Percentiles rank a stretch among this genome's conserved stretches.
Evolutionary conservation across 768 basidiomycete genomes (phyloP).

Genomic region (Suillus discolor): DNA sequence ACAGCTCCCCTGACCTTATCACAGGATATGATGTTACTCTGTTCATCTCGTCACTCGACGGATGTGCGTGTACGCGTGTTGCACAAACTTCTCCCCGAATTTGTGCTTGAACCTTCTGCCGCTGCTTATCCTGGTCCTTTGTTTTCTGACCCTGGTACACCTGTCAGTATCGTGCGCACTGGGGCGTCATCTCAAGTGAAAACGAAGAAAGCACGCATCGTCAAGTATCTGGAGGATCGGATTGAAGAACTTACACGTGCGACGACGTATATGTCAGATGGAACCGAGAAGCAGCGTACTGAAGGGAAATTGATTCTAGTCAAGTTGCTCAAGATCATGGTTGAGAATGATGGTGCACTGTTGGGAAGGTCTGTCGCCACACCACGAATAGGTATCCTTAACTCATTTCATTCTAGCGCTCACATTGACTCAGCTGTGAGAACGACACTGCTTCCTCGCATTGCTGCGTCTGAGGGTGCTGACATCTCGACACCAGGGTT

Average conservation of each 20-base stretch:
- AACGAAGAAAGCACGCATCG: conserved; percentile 78
- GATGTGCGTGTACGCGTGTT: conserved; percentile 69
- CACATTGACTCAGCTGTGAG: conserved; percentile 77
- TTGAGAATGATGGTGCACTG: conserved; percentile 88
- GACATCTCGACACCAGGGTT: conserved; percentile 30
- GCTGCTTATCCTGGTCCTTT: conserved; percentile 85
- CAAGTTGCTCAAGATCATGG: conserved; percentile 73
- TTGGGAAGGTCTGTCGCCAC: conserved; percentile 67
- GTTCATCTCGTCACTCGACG: conserved; percentile 68
- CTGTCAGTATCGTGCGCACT: conserved; percentile 68
- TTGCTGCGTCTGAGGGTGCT: conserved; percentile 36
- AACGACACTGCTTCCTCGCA: conserved; percentile 64
- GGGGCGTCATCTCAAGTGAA: conserved; percentile 63
- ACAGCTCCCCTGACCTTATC: conserved; percentile 62
- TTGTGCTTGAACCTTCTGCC: conserved; percentile 55
- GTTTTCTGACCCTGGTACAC: conserved; percentile 71
- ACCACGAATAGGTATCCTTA: neutral
- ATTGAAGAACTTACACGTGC: conserved; percentile 78
- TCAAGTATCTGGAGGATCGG: conserved; percentile 76
- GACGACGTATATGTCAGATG: conserved; percentile 65
- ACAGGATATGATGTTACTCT: conserved; percentile 83
- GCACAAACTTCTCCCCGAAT: conserved; percentile 69
- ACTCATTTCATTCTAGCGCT: conserved; percentile 41
- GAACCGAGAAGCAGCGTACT: conserved; percentile 54
- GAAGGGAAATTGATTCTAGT: conserved; percentile 81